Conservation (phyloP, 345 rosid genomes). For the Pistacia atlantica region DNA sequence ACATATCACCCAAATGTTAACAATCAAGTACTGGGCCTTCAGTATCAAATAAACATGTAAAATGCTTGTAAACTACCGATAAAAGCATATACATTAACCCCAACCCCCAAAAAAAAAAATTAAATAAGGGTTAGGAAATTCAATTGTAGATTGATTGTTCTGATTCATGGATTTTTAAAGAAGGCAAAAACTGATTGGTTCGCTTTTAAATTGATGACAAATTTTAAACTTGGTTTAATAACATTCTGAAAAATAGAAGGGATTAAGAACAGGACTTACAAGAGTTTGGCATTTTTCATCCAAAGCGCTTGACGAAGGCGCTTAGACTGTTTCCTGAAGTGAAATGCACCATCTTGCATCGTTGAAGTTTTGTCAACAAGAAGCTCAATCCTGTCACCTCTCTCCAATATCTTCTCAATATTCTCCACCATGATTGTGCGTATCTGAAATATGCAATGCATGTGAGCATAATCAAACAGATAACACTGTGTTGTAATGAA, state of each 20-base stretch:
- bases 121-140: not conserved
- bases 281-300: constrained; percentile 96
- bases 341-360: constrained; percentile 91
- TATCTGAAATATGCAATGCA: constrained; percentile 44
- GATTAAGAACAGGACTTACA: constrained; percentile 49
- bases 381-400: constrained; percentile 96
- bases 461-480: constrained; percentile 6
- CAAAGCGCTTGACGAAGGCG: constrained; percentile 89
- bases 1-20: not conserved
- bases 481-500: not conserved
- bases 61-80: not conserved
- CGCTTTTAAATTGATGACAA: not conserved
- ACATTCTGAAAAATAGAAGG: constrained; percentile 1
- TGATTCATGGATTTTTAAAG: not conserved
- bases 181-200: no score
- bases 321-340: constrained; percentile 95
- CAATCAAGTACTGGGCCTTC: not conserved
- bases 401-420: constrained; percentile 92
- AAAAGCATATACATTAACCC: no score
- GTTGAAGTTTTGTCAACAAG: constrained; percentile 96
- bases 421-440: constrained; percentile 96
- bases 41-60: not conserved
- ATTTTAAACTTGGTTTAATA: not conserved
- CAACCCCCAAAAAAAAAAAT: not conserved
- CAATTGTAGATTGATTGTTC: not conserved